These are phyloP conservation scores for Penicillium sp. DNA, from an alignment of 2,329 filamentous ascomycete genomes.

Conservation along the genomic window DNA sequence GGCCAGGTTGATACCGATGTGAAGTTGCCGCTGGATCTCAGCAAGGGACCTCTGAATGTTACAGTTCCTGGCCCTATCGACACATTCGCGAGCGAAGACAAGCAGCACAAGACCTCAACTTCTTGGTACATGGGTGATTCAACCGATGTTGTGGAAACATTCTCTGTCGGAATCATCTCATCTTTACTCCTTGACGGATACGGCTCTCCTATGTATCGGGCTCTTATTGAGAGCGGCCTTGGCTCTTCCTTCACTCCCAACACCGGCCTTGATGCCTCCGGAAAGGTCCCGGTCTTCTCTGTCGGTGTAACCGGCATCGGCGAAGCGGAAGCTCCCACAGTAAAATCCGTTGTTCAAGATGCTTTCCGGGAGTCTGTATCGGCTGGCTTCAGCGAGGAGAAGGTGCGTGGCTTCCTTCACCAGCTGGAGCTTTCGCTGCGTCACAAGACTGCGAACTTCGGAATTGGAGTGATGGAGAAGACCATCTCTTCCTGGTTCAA, in stretches of 20 bases:
- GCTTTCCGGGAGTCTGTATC: conserved; percentile 68
- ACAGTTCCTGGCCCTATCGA: conserved; percentile 79
- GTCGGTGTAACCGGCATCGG: conserved; percentile 88
- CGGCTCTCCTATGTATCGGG: conserved; percentile 86
- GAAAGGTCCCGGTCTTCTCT: conserved; percentile 77
- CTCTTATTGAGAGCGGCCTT: conserved; percentile 82
- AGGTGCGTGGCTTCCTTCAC: conserved; percentile 91
- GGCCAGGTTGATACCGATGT: conserved; percentile 69
- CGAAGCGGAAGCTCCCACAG: conserved; percentile 70
- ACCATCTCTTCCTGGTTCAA: conserved; percentile 94
- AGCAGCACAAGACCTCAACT: conserved; percentile 89
- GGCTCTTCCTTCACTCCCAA: conserved; percentile 95
- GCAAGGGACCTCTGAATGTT: conserved; percentile 63
- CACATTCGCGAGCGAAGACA: conserved; percentile 77
- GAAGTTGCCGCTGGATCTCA: conserved; percentile 71
- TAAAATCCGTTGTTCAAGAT: conserved; percentile 70
- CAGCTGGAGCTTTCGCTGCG: conserved; percentile 90
- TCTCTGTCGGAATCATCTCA: conserved; percentile 77
- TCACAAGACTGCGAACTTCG: conserved; percentile 95
- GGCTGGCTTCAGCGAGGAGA: conserved; percentile 81
- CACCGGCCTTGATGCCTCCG: conserved; percentile 81
- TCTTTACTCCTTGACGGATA: conserved; percentile 90
- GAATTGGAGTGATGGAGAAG: conserved; percentile 83
- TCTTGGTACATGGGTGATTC: conserved; percentile 90
- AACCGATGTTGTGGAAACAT: conserved; percentile 79